phyloP scores from a whole-genome alignment of 345 rosid genomes.

The Erysimum cheiranthoides region DNA sequence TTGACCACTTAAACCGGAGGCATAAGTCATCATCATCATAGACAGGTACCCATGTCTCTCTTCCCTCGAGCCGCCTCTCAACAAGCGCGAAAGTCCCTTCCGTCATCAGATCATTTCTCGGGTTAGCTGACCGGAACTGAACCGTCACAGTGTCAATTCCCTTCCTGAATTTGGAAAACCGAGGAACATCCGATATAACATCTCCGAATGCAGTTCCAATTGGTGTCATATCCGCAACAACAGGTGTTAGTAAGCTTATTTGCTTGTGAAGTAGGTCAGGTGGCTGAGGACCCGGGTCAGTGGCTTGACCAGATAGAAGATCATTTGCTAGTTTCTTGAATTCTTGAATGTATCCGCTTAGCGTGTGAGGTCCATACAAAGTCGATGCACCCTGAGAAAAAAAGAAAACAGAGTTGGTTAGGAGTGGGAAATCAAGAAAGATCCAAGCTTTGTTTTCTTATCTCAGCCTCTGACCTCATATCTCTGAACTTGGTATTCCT shows the following conservation, averaged over 20 bases:
- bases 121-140: conserved; percentile 89
- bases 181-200: conserved; percentile 60
- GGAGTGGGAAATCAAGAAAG: background rate
- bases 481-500: conserved; percentile 88
- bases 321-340: conserved; percentile 74
- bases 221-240: conserved; percentile 73
- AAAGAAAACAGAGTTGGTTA: background rate
- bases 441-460: background rate
- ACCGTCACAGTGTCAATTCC: conserved; percentile 60
- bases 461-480: conserved; percentile 65
- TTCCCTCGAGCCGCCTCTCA: conserved; percentile 57
- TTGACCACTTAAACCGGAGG: conserved; percentile 74
- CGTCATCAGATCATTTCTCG: conserved; percentile 81
- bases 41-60: conserved; percentile 69
- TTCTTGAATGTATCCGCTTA: conserved; percentile 79
- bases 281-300: conserved; percentile 58
- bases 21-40: conserved; percentile 90
- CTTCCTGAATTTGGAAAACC: conserved; percentile 50
- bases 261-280: conserved; percentile 74
- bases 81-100: conserved; percentile 77
- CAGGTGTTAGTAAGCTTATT: conserved; percentile 75
- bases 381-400: conserved; percentile 79
- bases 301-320: conserved; percentile 47
- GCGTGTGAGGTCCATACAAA: conserved; percentile 80
- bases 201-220: conserved; percentile 69